Conservation (phyloP, 1,284 basidiomycete species). For the Pascua guehoae region DNA sequence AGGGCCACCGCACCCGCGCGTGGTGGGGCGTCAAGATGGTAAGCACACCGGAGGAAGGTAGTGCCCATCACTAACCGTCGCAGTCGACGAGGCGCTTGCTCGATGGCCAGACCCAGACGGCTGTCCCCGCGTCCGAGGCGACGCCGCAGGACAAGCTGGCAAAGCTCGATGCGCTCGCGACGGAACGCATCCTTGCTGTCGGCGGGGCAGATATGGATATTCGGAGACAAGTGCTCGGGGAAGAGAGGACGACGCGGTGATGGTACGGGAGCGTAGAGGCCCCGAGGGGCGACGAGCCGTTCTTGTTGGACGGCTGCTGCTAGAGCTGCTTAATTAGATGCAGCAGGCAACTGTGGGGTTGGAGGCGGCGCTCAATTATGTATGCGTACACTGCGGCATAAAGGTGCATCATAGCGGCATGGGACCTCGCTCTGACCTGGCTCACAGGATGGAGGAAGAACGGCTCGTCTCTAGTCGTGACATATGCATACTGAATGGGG, state of each 20-base stretch:
- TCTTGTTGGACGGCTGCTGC: too few species aligned
- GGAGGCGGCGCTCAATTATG: too few species aligned
- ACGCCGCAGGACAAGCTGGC: conserved; percentile 55
- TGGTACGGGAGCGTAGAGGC: too few species aligned
- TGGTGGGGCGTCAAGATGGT: conserved; percentile 87
- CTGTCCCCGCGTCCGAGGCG: conserved; percentile 58
- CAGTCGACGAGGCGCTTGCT: conserved; percentile 62
- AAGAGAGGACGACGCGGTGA: neutral
- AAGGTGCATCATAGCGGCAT: too few species aligned
- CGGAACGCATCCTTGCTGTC: conserved; percentile 57
- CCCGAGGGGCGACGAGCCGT: too few species aligned
- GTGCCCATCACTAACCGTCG: neutral
- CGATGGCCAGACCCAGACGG: conserved; percentile 36
- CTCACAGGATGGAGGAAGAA: too few species aligned
- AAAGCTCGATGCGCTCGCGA: conserved; percentile 66
- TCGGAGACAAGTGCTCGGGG: conserved; percentile 22
- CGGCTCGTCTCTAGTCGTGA: too few species aligned
- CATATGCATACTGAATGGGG: too few species aligned
- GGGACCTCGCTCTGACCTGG: too few species aligned
- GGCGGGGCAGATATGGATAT: conserved; percentile 28
- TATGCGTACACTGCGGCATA: too few species aligned
- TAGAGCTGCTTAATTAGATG: too few species aligned
- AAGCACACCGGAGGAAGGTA: conserved; percentile 28
- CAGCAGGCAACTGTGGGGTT: too few species aligned
- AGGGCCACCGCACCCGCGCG: conserved; percentile 48